A percentile compares a stretch with the other conserved stretches of the same genome.
phyloP scores from a whole-genome alignment of 2,329 filamentous ascomycete genomes.

The Rhynchosporium agropyri region DNA sequence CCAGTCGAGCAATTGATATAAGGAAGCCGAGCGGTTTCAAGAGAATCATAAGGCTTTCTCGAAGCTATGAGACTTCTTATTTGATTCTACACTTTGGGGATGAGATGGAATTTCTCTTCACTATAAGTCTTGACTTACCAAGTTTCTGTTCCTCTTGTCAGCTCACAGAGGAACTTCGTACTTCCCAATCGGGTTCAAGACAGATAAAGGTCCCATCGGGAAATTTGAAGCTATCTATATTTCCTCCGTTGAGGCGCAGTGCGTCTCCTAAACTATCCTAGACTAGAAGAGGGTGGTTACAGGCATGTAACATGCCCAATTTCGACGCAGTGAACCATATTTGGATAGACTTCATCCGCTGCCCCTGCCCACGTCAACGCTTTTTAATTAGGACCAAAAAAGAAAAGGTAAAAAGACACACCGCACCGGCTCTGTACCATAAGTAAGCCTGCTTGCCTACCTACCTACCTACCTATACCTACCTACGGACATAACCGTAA shows the following conservation, averaged over 20 bases:
- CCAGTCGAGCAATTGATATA: not conserved
- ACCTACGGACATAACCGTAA: constrained; percentile 5
- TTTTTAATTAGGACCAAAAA: not conserved
- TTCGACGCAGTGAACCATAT: constrained; percentile 12
- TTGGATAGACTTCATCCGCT: not conserved
- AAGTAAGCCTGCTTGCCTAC: not conserved
- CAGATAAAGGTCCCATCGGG: constrained; percentile 9
- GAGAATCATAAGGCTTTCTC: constrained; percentile 5
- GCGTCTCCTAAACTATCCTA: not conserved
- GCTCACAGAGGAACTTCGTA: constrained; percentile 2
- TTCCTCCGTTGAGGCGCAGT: constrained; percentile 18
- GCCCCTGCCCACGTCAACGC: not conserved
- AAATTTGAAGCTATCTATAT: constrained; percentile 28
- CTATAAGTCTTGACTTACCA: not conserved
- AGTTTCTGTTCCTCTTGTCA: constrained; percentile 10
- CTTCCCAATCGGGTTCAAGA: constrained; percentile 1
- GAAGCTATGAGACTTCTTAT: constrained; percentile 7
- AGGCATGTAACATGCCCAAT: constrained; percentile 14
- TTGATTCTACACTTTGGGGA: not conserved
- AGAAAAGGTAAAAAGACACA: not conserved
- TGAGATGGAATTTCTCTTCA: not conserved
- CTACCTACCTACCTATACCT: not conserved
- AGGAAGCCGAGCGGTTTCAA: constrained; percentile 3
- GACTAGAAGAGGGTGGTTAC: constrained; percentile 6
- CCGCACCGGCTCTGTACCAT: not conserved